phyloP scores from a whole-genome alignment of 2,329 filamentous ascomycete genomes.

The Botrytis paeoniae region DNA sequence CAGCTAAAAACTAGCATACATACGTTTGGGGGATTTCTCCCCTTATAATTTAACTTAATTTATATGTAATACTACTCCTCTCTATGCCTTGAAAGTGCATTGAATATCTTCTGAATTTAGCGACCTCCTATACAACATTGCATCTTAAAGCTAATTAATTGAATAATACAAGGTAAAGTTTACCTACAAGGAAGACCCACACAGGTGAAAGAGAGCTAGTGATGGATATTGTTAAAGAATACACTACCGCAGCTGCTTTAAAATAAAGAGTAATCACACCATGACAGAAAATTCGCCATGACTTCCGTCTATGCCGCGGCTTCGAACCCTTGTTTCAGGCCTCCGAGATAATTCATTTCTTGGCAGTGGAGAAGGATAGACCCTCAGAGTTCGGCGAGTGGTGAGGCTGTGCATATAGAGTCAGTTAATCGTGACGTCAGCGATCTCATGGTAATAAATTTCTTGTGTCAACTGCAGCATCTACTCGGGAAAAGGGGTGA shows the following conservation, averaged over 20 bases:
- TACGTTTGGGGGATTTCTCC: neutral
- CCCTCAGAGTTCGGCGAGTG: neutral
- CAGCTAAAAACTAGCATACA: neutral
- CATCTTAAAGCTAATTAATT: fast-evolving
- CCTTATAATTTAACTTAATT: neutral
- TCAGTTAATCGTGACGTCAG: neutral
- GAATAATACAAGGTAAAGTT: neutral
- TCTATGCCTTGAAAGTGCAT: neutral
- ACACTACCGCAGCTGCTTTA: neutral
- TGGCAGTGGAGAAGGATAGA: neutral
- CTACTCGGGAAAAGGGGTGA: fast-evolving
- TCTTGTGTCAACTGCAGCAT: neutral
- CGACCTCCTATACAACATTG: neutral
- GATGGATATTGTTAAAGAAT: neutral
- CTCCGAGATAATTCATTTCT: neutral
- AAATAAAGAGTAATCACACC: neutral
- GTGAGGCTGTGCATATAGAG: neutral
- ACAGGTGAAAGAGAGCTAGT: neutral
- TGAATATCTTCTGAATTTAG: neutral
- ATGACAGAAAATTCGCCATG: fast-evolving
- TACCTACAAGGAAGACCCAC: neutral
- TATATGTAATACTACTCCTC: neutral
- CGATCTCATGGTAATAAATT: neutral
- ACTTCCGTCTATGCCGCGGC: neutral
- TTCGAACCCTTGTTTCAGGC: fast-evolving